These are phyloP conservation scores for Gentiana dahurica DNA, from an alignment of 257 asterid species.

Conservation along the genomic window DNA sequence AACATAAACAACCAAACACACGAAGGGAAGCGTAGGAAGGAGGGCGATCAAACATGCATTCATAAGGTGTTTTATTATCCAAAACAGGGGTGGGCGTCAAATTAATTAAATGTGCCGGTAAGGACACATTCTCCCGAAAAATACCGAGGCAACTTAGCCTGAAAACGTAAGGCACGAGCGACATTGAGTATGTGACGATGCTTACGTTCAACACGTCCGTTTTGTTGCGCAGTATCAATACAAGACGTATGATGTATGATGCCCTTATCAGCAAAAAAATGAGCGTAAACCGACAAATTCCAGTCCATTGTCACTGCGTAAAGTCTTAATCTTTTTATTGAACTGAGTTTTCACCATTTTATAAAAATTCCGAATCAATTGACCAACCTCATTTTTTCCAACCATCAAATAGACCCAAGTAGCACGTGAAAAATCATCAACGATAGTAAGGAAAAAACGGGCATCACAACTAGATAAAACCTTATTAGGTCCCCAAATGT, in stretches of 20 bases:
- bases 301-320: not conserved
- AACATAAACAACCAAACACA: too few species aligned
- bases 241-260: not conserved
- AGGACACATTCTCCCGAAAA: constrained; percentile 5
- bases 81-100: too few species aligned
- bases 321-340: not conserved
- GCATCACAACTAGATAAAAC: not conserved
- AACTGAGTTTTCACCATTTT: not conserved
- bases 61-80: too few species aligned
- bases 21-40: too few species aligned
- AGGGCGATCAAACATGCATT: too few species aligned
- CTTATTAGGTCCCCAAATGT: not conserved
- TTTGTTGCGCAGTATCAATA: constrained; percentile 6
- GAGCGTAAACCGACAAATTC: not conserved
- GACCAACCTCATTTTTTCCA: not conserved
- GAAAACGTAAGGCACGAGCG: constrained; percentile 1
- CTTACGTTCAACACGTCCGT: constrained; percentile 7
- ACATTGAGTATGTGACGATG: constrained; percentile 4
- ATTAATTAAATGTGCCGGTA: not conserved
- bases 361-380: not conserved
- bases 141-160: not conserved
- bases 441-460: not conserved
- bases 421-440: constrained; percentile 8
- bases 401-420: not conserved
- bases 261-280: not conserved